phyloP scores from a whole-genome alignment of 1,284 basidiomycete genomes.

The Rhodofomes roseus region DNA sequence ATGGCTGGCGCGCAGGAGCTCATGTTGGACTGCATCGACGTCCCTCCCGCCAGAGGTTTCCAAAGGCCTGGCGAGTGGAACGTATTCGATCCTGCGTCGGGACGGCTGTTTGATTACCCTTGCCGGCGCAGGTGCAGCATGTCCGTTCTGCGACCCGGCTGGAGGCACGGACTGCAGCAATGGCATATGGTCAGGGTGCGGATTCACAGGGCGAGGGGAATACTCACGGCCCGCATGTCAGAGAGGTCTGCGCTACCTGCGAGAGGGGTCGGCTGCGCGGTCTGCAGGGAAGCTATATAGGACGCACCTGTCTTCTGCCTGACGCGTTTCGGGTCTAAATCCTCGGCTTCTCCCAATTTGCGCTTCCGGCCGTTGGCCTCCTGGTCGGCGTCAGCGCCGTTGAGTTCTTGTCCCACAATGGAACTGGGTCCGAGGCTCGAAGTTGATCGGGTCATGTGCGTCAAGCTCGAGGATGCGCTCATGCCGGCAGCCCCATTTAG shows the following conservation, averaged over 20 bases:
- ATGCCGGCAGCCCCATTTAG: constrained; percentile 6
- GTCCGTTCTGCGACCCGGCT: constrained; percentile 1
- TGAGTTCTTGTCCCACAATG: constrained; percentile 5
- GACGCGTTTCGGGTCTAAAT: constrained; percentile 60
- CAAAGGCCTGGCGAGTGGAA: constrained; percentile 75
- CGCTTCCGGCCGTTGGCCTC: constrained; percentile 63
- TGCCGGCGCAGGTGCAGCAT: constrained; percentile 7
- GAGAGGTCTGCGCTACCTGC: constrained; percentile 20
- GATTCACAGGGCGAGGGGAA: neutral
- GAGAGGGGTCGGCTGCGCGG: constrained; percentile 7
- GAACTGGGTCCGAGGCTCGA: constrained; percentile 1
- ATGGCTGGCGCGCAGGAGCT: constrained; percentile 47
- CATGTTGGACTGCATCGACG: constrained; percentile 64
- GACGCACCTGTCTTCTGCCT: constrained; percentile 65
- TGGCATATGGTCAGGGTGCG: neutral
- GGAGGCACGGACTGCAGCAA: constrained; percentile 4
- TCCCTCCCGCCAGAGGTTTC: constrained; percentile 88
- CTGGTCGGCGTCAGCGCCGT: constrained; percentile 26
- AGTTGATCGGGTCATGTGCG: constrained; percentile 2
- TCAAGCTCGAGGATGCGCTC: constrained; percentile 1
- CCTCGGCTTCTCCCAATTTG: constrained; percentile 59
- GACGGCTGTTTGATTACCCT: constrained; percentile 26
- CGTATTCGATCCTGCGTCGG: constrained; percentile 88
- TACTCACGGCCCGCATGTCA: constrained; percentile 27
- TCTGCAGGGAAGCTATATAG: constrained; percentile 2